Evolutionary conservation across 148 eudicot species (phyloP), one percentile per base, ranked within the genome.

Genomic region (Drosera capensis): DNA sequence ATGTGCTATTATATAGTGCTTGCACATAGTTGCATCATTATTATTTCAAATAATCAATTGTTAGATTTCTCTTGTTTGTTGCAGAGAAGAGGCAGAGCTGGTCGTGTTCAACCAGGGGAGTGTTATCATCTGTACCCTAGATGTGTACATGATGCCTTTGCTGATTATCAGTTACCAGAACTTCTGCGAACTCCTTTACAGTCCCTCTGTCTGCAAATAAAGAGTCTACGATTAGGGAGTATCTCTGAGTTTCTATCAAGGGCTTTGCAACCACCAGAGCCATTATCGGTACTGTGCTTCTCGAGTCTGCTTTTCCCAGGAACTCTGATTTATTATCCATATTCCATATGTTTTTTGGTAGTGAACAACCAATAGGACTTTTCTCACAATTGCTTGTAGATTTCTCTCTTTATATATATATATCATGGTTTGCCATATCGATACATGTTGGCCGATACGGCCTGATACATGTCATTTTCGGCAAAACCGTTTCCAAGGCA

Each of bases 81-180:
- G 34, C 55, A 90, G 95, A 75, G 95, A 74, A 84, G 71, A 71
- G 95, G 97, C 22, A 71, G 97, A 67, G 97, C 95, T 62, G 97
- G 97, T 14, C 97, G 97, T 69, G 95, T 90, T 43, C 97, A 84
- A 58, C 68, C 97, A 8, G 97, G 97, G 37, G 97, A 90, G 60
- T 84, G 93, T 53, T 90, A 74, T 54, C 97, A 78, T 75, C 86
- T 90, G 38, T 90, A 90, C 60, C 97, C 95, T 15, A 69, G 73
- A 51, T 80, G 75, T 63, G 97, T 90, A 20, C 69, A 90, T 58
- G 82, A 84, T 60, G 79, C 82, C 54, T 90, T 90, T 59, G 72
- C 71, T 55, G 97, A 90, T 63, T 90, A 90, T 76, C 97, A 90
- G 48, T 59, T 84, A 62, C 97, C 97, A 16, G 97, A 90, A 60